A percentile compares a stretch with the other conserved stretches of the same genome.
Evolutionary conservation across 2,329 filamentous ascomycete species (phyloP).

Genomic region (Cytospora schulzeri): DNA sequence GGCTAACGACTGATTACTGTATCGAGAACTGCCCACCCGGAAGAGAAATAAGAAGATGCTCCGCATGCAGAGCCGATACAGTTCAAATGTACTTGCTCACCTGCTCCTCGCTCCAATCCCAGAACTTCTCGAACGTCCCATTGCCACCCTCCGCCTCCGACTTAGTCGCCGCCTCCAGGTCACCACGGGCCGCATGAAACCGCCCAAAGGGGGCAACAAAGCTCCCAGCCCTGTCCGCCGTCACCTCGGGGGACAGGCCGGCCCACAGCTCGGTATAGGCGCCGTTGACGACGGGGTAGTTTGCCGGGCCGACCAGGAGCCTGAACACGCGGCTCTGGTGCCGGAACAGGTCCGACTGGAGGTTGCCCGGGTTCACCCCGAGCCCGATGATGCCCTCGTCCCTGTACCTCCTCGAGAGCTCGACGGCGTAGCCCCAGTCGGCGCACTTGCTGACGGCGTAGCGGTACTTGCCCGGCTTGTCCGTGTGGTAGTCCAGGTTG

Average conservation of each 20-base stretch:
- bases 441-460: conserved; percentile 35
- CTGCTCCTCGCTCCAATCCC: conserved; percentile 46
- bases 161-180: conserved; percentile 36
- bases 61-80: too few relatives aligned
- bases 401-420: conserved; percentile 32
- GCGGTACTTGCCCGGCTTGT: conserved; percentile 11
- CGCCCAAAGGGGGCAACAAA: conserved; percentile 42
- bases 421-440: conserved; percentile 30
- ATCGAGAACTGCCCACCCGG: too few relatives aligned
- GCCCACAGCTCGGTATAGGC: conserved; percentile 45
- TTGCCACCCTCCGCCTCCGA: conserved; percentile 41
- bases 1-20: too few relatives aligned
- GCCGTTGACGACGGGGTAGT: conserved; percentile 34
- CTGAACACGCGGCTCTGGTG: not conserved
- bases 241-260: conserved; percentile 41
- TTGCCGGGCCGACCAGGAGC: conserved; percentile 17
- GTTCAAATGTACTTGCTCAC: conserved; percentile 30
- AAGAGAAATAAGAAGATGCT: too few relatives aligned
- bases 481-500: conserved; percentile 23
- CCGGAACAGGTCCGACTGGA: conserved; percentile 32
- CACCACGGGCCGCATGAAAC: conserved; percentile 36
- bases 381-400: conserved; percentile 33
- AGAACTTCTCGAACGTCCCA: conserved; percentile 42
- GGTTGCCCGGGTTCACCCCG: conserved; percentile 35
- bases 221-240: conserved; percentile 32